Conservation (phyloP, 805 yeast species). For the Schizosaccharomyces octosporus region DNA sequence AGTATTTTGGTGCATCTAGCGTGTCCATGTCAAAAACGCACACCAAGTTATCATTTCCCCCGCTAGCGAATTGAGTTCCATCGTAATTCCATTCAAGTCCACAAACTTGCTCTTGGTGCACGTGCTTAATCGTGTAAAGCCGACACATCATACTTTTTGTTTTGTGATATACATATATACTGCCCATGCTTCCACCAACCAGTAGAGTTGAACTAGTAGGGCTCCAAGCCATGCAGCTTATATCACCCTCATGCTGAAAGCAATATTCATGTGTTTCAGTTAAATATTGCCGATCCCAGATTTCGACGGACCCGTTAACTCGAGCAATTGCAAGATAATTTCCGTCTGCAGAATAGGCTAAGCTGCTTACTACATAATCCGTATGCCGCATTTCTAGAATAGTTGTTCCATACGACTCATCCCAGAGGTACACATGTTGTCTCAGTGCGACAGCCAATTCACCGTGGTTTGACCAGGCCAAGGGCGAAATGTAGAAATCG, state of each 20-base stretch:
- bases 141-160: neutral
- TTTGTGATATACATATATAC: neutral
- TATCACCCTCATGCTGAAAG: constrained; percentile 43
- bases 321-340: constrained; percentile 62
- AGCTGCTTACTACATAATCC: constrained; percentile 10
- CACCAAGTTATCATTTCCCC: constrained; percentile 85
- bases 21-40: constrained; percentile 70
- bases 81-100: constrained; percentile 70
- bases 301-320: constrained; percentile 62
- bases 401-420: neutral
- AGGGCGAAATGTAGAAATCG: constrained; percentile 68
- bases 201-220: constrained; percentile 8
- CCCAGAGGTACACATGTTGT: constrained; percentile 65
- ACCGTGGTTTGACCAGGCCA: constrained; percentile 72
- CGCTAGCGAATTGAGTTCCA: constrained; percentile 67
- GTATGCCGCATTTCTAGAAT: constrained; percentile 25
- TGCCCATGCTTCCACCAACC: constrained; percentile 1
- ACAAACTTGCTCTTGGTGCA: constrained; percentile 27
- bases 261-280: constrained; percentile 44
- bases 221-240: constrained; percentile 69
- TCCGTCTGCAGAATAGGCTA: constrained; percentile 68
- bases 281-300: constrained; percentile 82
- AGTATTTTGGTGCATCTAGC: constrained; percentile 38
- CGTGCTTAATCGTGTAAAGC: constrained; percentile 11
- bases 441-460: constrained; percentile 73